Percentiles rank a stretch among this genome's conserved stretches.
These are phyloP conservation scores for Hebeloma cylindrosporum DNA, from an alignment of 768 basidiomycete species.

Conservation along the genomic window DNA sequence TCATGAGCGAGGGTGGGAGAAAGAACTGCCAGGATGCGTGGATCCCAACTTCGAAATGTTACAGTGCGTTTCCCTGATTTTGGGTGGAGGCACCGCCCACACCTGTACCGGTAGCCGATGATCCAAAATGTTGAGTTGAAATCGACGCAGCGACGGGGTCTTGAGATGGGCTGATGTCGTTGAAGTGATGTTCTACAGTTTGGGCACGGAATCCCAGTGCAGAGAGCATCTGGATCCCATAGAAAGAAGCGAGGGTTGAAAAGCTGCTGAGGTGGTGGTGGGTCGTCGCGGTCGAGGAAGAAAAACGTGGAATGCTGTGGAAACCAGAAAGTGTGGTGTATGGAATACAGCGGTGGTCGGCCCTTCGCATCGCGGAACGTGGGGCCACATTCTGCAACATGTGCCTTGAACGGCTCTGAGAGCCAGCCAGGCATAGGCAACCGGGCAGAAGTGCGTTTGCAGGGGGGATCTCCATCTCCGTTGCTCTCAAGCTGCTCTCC, in stretches of 20 bases:
- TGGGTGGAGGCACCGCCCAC: constrained; percentile 16
- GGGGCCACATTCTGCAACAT: constrained; percentile 1
- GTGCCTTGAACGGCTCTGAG: constrained; percentile 1
- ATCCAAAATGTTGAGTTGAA: constrained; percentile 20
- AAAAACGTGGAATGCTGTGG: constrained; percentile 3
- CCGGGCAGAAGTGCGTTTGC: too few relatives aligned
- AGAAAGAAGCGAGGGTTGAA: constrained; percentile 11
- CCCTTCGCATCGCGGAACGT: not conserved
- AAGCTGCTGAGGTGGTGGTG: not conserved
- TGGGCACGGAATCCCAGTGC: constrained; percentile 7
- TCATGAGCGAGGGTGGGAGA: constrained; percentile 18
- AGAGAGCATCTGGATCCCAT: constrained; percentile 9
- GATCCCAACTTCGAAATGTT: constrained; percentile 27
- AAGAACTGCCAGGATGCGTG: constrained; percentile 17
- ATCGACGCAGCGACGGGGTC: constrained; percentile 18
- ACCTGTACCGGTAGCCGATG: constrained; percentile 25
- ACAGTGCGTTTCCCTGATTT: constrained; percentile 4
- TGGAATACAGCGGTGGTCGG: constrained; percentile 9
- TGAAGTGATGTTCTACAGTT: not conserved
- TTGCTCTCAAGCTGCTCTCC: too few relatives aligned
- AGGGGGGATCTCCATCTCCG: too few relatives aligned
- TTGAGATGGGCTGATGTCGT: too few relatives aligned
- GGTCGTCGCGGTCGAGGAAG: not conserved
- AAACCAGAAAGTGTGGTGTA: constrained; percentile 8
- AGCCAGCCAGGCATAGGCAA: constrained; percentile 9